Conservation (phyloP, 2,329 filamentous ascomycete species). For the Ustulina deusta region DNA sequence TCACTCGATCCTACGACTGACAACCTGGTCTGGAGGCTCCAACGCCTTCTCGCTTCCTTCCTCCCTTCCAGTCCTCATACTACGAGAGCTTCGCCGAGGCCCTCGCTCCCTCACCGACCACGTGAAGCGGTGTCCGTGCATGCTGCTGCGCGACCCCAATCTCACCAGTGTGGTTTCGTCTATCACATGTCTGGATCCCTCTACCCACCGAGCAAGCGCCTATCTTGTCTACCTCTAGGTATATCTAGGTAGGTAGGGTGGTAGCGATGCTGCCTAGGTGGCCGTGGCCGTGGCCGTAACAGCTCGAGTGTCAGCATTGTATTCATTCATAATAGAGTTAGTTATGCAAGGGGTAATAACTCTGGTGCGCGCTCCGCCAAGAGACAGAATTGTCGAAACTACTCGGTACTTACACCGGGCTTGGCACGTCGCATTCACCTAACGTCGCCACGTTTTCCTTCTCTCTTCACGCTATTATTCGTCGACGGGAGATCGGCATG, state of each 20-base stretch:
- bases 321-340: not conserved
- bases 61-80: not conserved
- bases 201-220: not conserved
- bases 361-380: constrained; percentile 23
- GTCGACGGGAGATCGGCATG: constrained; percentile 24
- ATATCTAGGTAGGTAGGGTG: not conserved
- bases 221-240: constrained; percentile 1
- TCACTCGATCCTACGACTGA: not conserved
- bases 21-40: not conserved
- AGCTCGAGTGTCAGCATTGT: not conserved
- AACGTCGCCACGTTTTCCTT: constrained; percentile 15
- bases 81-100: constrained; percentile 24
- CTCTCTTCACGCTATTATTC: not conserved
- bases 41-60: not conserved
- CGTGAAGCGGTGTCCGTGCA: constrained; percentile 12
- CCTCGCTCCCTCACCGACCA: constrained; percentile 19
- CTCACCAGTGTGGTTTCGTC: constrained; percentile 11
- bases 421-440: constrained; percentile 30
- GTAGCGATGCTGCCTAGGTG: not conserved
- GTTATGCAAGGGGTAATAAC: not conserved
- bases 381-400: no score
- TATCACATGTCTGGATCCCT: constrained; percentile 16
- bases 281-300: not conserved
- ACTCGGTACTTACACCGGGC: constrained; percentile 13
- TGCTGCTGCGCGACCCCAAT: constrained; percentile 4